These are phyloP conservation scores for Scutellaria barbata DNA, from an alignment of 257 asterid species.

Conservation along the genomic window DNA sequence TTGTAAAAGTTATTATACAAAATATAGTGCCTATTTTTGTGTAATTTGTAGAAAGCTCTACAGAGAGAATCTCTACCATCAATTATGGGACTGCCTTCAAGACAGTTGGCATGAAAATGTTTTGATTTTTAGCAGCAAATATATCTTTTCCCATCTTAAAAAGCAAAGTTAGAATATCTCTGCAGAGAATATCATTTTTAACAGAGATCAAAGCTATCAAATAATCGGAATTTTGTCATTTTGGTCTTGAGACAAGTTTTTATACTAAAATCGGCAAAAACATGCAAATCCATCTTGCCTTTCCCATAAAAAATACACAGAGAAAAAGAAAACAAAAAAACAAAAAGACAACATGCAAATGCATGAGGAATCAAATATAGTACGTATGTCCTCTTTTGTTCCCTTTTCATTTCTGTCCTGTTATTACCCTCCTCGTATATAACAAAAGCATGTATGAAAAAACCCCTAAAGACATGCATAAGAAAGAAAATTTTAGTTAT, in stretches of 20 bases:
- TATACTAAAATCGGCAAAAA: constrained; percentile 14
- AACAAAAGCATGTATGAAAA: not conserved
- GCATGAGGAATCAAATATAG: constrained; percentile 38
- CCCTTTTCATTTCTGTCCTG: constrained; percentile 22
- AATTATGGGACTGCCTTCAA: constrained; percentile 7
- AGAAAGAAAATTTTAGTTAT: not conserved
- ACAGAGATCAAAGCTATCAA: constrained; percentile 26
- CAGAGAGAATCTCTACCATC: not conserved
- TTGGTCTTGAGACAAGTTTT: not conserved
- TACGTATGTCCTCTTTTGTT: constrained; percentile 35
- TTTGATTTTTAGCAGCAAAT: constrained; percentile 33
- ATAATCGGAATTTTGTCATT: constrained; percentile 20
- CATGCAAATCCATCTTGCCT: not conserved
- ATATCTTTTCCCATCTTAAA: constrained; percentile 21
- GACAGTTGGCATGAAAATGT: constrained; percentile 38
- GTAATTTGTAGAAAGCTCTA: not conserved
- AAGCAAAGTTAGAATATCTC: constrained; percentile 38
- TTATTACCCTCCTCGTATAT: not conserved
- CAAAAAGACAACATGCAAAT: constrained; percentile 24
- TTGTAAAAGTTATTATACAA: not conserved
- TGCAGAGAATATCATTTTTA: constrained; percentile 29
- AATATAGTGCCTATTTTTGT: not conserved
- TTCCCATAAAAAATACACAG: constrained; percentile 5
- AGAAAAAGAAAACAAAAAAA: not conserved
- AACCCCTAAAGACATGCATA: constrained; percentile 18